Conservation (phyloP, 2,329 filamentous ascomycete species). For the Neophaeococcomyces mojaviensis region DNA sequence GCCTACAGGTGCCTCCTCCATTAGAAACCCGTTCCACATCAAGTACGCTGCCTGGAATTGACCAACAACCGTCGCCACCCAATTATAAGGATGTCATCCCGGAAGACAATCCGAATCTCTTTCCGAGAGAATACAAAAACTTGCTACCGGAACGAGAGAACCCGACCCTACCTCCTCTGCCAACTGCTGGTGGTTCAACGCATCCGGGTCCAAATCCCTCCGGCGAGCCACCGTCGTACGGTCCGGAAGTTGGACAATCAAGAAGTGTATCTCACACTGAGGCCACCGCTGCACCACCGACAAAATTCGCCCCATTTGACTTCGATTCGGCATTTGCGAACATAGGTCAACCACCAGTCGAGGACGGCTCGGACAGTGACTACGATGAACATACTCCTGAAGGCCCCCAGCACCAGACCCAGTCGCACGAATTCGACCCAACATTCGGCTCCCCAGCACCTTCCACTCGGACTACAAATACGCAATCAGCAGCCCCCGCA, state of each 20-base stretch:
- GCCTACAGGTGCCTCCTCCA: conserved; percentile 5
- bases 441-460: conserved; percentile 37
- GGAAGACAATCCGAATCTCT: conserved; percentile 29
- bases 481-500: neutral
- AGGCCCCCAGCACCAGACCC: conserved; percentile 24
- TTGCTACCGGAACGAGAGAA: conserved; percentile 34
- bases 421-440: conserved; percentile 35
- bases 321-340: conserved; percentile 42
- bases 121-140: conserved; percentile 33
- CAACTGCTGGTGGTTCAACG: conserved; percentile 28
- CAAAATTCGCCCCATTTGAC: conserved; percentile 32
- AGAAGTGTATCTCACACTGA: conserved; percentile 4
- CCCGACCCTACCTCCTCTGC: conserved; percentile 30
- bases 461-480: conserved; percentile 28
- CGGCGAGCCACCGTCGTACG: conserved; percentile 18
- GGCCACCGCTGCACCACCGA: conserved; percentile 24
- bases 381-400: conserved; percentile 28
- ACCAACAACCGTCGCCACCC: conserved; percentile 47
- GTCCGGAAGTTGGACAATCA: conserved; percentile 17
- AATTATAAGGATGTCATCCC: conserved; percentile 28
- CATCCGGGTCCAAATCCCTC: conserved; percentile 12
- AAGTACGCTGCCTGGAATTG: conserved; percentile 42
- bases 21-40: conserved; percentile 32
- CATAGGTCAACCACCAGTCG: conserved; percentile 37
- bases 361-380: conserved; percentile 33